These are phyloP conservation scores for Posidonia oceanica DNA, from an alignment of 116 monocot species.

Conservation along the genomic window DNA sequence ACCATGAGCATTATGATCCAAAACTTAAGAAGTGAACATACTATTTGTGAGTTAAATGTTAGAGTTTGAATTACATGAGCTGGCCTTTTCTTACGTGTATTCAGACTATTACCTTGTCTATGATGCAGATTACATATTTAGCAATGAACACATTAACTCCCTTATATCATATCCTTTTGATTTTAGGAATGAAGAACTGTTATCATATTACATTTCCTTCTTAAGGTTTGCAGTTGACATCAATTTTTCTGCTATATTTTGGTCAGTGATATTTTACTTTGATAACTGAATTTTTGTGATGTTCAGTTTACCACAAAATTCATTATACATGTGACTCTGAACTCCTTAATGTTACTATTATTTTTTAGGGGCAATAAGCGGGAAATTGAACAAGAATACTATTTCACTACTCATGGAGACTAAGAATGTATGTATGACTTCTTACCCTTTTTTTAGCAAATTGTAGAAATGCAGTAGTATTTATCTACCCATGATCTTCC, in stretches of 20 bases:
- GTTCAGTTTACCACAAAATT: too few relatives aligned
- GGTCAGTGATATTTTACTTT: constrained; percentile 5
- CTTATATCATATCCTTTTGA: constrained; percentile 89
- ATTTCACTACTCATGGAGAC: constrained; percentile 92
- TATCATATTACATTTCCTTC: constrained; percentile 97
- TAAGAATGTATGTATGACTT: constrained; percentile 66
- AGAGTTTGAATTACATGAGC: not conserved
- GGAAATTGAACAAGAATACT: constrained; percentile 83
- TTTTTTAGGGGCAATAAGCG: constrained; percentile 85
- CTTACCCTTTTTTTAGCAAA: not conserved
- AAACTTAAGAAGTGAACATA: constrained; percentile 81
- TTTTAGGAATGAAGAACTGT: constrained; percentile 79
- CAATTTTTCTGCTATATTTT: constrained; percentile 3
- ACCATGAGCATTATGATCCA: constrained; percentile 99
- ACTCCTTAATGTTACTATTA: constrained; percentile 1
- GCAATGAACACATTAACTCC: constrained; percentile 91
- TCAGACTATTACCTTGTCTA: not conserved
- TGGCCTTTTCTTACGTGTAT: not conserved
- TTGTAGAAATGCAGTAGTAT: not conserved
- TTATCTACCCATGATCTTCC: not conserved
- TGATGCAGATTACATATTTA: constrained; percentile 94
- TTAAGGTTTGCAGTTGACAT: constrained; percentile 39
- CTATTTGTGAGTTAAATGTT: constrained; percentile 67
- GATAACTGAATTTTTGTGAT: not conserved
- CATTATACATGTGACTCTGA: not conserved